Percentiles rank a stretch among this genome's conserved stretches.
These are phyloP conservation scores for Dryadomyces quercivorus DNA, from an alignment of 2,329 filamentous ascomycete genomes.

Conservation along the genomic window DNA sequence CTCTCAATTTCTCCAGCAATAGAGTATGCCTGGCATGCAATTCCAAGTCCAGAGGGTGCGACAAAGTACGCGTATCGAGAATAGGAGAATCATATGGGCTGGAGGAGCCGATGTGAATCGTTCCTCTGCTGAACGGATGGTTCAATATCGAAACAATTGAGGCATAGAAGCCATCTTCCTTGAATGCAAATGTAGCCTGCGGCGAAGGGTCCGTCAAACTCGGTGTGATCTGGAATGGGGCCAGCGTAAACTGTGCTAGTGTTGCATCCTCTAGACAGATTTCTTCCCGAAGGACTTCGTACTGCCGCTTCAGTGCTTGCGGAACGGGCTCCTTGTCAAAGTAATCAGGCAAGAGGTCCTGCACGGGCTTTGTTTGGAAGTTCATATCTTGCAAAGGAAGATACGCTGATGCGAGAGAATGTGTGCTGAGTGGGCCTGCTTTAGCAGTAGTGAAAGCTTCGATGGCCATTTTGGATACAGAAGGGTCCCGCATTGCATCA, in stretches of 20 bases:
- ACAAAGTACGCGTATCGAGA: conserved; percentile 45
- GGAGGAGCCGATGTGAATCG: conserved; percentile 40
- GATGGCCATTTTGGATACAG: conserved; percentile 15
- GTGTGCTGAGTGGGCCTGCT: background rate
- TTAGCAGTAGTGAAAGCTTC: conserved; percentile 17
- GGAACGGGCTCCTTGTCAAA: background rate
- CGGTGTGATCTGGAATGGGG: conserved; percentile 2
- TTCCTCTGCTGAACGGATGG: conserved; percentile 48
- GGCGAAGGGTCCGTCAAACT: conserved; percentile 2
- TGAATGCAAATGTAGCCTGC: conserved; percentile 2
- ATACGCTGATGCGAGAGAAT: background rate
- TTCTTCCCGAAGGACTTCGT: background rate
- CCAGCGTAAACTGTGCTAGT: background rate
- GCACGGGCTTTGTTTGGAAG: background rate
- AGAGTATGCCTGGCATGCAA: conserved; percentile 30
- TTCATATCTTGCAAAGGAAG: background rate
- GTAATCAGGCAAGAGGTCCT: background rate
- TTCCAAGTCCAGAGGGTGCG: conserved; percentile 43
- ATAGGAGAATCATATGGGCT: conserved; percentile 20
- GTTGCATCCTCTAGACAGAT: background rate
- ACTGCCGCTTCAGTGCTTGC: background rate
- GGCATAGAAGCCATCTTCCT: conserved; percentile 32
- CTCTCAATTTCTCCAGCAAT: conserved; percentile 22
- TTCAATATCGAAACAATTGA: conserved; percentile 45
- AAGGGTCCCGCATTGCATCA: conserved; percentile 18